Base-by-base conservation (phyloP, 441 rosid species). In the Erodium moschatum region DNA sequence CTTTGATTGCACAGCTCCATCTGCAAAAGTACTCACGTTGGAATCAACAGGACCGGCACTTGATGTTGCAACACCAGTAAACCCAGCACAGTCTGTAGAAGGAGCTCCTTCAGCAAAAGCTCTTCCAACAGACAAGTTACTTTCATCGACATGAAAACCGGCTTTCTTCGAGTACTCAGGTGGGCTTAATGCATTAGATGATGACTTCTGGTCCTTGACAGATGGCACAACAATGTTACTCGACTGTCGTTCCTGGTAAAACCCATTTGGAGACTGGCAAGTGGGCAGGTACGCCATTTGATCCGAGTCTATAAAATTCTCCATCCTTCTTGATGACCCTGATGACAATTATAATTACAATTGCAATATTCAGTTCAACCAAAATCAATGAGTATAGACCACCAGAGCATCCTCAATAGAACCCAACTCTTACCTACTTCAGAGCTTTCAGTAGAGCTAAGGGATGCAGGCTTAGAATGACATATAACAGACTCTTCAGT, bases 381-480 rank as follows among this genome's bases (percentile, higher is more conserved):
- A 40, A 8, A 40, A 40, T 6, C 44, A 40, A 40, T 40, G 44
- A 40, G 44, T 40, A 64, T 64, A n/a, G 19, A 29, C 13, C 21
- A 35, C 54, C 42, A 63, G 44, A 42, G 21, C 63, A 27, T 31
- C 4, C 15, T 20, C 29, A 6, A 9, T 18, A 7, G 2, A 72
- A 24, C 68, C 20, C 48, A 4, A 15, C 21, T 64, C 78, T 83
- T 82, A 89, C 97, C 86, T 63, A 85, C 89, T 71, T 91, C 97
- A 61, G 92, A 87, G 76, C 96, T 86, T 84, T 75, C 96, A 29
- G 89, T 85, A 29, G 96, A 91, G 83, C 89, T 84, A 69, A 89
- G 86, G n/a, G 94, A 91, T 70, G 86, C 85, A 31, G 96, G 94
- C 70, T 85, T 82, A 70, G 96, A 91, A 79, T 83, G 94, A 85